Base-by-base conservation (phyloP, 139 green algal species). In the Yamagishiella unicocca region DNA sequence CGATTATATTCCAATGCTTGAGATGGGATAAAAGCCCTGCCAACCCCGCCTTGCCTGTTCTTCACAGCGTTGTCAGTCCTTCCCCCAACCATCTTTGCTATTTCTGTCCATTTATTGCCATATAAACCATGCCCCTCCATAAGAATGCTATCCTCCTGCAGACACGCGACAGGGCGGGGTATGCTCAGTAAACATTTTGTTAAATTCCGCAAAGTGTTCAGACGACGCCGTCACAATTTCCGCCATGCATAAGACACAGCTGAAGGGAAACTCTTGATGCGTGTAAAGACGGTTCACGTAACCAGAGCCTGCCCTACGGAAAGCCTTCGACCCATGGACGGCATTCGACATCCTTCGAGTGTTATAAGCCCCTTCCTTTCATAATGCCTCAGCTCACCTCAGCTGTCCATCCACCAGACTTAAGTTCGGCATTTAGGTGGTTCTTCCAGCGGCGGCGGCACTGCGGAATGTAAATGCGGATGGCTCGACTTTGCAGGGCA, bases 41-140 rank as follows among this genome's bases (percentile, higher is more conserved):
- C 50, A 58, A 17, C 17, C 12, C 50, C 64, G 21, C 4, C 74
- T 31, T 75, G 94, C 40, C 93, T 85, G 90, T 95, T 95, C 80
- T 96, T 96, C 6, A 96, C 91, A 0, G 94, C 93, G 64, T 96
- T 96, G 84, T 96, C 94, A 0, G 94, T 96, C 38, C 94, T 91
- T 33, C 95, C 95, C 5, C 93, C 91, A 27, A 98, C 91, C 73
- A 94, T 74, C 46, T 91, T 91, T 12, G 95, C 93, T 62, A 98
- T 97, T 31, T 92, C 83, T 1, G 95, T 95, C 95, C 95, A 98
- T 42, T 92, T 93, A 89, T 96, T 96, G 67, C 94, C 94, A 37
- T 92, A 88, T 4, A 80, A 64, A 19, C 40, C 43, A 82, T 96
- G 92, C 53, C 89, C 90, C 21, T 94, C 89, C 53, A 95, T 73